Percentiles rank a stretch among this genome's conserved stretches.
phyloP scores from a whole-genome alignment of 305 asterid species.

The Fraxinus latifolia region DNA sequence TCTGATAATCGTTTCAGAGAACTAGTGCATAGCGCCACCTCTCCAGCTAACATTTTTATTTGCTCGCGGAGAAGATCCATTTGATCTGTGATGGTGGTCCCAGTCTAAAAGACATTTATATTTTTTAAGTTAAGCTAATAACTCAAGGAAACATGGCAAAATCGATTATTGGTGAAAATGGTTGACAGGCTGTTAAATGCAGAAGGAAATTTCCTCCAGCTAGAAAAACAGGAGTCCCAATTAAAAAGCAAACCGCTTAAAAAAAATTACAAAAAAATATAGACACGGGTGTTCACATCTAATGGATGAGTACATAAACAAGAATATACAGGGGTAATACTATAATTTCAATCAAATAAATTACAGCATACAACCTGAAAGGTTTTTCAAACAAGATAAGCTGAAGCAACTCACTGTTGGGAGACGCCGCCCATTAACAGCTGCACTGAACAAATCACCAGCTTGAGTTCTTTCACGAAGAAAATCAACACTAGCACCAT shows the following conservation, averaged over 20 bases:
- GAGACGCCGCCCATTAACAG: slow-evolving; percentile 51
- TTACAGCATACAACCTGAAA: neutral
- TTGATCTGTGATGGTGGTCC: slow-evolving; percentile 80
- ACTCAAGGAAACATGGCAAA: slow-evolving; percentile 14
- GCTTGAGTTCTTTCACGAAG: slow-evolving; percentile 72
- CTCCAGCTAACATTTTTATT: slow-evolving; percentile 84
- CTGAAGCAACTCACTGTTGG: slow-evolving; percentile 54
- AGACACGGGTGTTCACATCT: neutral
- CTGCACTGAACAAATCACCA: slow-evolving; percentile 75
- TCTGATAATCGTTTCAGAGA: slow-evolving; percentile 71
- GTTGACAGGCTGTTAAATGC: neutral
- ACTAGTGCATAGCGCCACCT: slow-evolving; percentile 73
- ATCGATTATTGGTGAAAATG: neutral
- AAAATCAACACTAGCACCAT: slow-evolving; percentile 40
- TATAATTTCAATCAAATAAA: neutral
- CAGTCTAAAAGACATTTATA: slow-evolving; percentile 52
- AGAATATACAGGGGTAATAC: neutral
- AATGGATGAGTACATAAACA: neutral
- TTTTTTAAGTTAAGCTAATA: slow-evolving; percentile 15
- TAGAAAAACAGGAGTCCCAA: neutral
- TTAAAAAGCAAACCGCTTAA: neutral
- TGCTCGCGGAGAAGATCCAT: slow-evolving; percentile 83
- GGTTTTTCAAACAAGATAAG: slow-evolving; percentile 4
- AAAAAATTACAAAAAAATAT: neutral
- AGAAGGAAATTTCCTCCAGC: neutral